Evolutionary conservation across 2,329 filamentous ascomycete species (phyloP), one percentile per base, ranked within the genome.

Genomic region (Xylaria sp.): DNA sequence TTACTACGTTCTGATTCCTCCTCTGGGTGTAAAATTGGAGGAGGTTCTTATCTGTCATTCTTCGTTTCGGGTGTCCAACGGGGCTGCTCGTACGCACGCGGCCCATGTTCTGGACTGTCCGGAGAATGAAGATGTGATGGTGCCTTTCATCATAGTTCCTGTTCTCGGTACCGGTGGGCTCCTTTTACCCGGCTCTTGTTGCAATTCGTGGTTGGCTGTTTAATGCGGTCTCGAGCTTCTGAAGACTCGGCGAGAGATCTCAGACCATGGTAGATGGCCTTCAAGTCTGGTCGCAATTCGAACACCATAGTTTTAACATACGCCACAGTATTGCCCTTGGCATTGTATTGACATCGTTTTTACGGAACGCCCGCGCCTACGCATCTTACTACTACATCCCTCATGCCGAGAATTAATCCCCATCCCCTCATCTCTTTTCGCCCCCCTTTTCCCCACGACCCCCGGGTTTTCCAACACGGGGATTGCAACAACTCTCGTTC

Each of bases 401-500:
- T 30, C 23, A 30, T 46, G 37, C 39, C 54, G 47, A 49, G 48
- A 46, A 58, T 54, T 51, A 13, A 51, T 51, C 30, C 23, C 23
- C 23, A 30, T 30, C 23, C 23, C 54, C 19, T 55, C 46, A 35
- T 61, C 57, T 46, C 63, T 51, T 42, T 58, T 63, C 54, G 48
- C 37, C 49, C 52, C 52, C 56, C 23, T 30, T 30, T 47, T 61
- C 54, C 47, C 60, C 47, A 49, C 18, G 16, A 30, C 23, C 47
- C 49, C 23, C 49, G 8, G 23, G 30, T 62, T 55, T 54, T 59
- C 13, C 53, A 44, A 16, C 63, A 39, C 46, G 55, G 34, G 44
- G 56, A 54, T 60, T 44, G 46, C 52, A n/a, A 51, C 54, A 59
- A 53, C 57, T 58, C 54, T 53, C 52, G 34, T 55, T 59, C 8